These are phyloP conservation scores for Penicillium herquei DNA, from an alignment of 495 filamentous ascomycete species.

Conservation along the genomic window DNA sequence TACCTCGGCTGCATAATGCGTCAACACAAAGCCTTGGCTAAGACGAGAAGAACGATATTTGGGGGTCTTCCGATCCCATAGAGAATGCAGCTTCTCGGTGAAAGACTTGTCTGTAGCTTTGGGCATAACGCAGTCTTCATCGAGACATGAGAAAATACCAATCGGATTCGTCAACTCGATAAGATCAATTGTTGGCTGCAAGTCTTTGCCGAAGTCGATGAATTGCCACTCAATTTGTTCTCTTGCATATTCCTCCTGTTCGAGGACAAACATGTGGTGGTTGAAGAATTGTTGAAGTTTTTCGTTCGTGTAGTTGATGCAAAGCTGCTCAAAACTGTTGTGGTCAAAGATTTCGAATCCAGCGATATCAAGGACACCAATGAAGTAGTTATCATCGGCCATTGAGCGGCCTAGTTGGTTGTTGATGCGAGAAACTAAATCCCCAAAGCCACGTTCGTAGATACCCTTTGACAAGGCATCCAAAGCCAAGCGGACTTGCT, in stretches of 20 bases:
- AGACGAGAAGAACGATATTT: constrained; percentile 90
- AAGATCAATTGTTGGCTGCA: constrained; percentile 97
- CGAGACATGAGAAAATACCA: constrained; percentile 96
- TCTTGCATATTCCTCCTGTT: constrained; percentile 97
- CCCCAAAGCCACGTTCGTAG: constrained; percentile 93
- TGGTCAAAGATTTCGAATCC: constrained; percentile 98
- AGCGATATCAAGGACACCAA: constrained; percentile 98
- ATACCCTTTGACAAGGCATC: constrained; percentile 96
- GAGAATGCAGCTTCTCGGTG: constrained; percentile 91
- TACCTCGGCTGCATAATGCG: constrained; percentile 96
- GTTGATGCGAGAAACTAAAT: constrained; percentile 90
- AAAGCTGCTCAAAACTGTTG: constrained; percentile 98
- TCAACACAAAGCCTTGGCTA: constrained; percentile 93
- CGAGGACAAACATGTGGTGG: constrained; percentile 99
- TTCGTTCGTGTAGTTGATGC: constrained; percentile 99
- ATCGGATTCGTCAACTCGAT: constrained; percentile 97
- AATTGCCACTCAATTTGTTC: constrained; percentile 99
- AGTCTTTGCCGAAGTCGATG: constrained; percentile 96
- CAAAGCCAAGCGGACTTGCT: constrained; percentile 86
- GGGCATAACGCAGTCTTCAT: constrained; percentile 98
- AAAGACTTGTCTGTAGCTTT: constrained; percentile 97
- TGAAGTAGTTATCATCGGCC: constrained; percentile 89
- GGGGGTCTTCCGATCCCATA: constrained; percentile 93
- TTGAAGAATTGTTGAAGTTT: constrained; percentile 99
- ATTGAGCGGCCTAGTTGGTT: constrained; percentile 79